Evolutionary conservation across 2,329 filamentous ascomycete species (phyloP), one percentile per base, ranked within the genome.

Genomic region (Byssothecium circinans): DNA sequence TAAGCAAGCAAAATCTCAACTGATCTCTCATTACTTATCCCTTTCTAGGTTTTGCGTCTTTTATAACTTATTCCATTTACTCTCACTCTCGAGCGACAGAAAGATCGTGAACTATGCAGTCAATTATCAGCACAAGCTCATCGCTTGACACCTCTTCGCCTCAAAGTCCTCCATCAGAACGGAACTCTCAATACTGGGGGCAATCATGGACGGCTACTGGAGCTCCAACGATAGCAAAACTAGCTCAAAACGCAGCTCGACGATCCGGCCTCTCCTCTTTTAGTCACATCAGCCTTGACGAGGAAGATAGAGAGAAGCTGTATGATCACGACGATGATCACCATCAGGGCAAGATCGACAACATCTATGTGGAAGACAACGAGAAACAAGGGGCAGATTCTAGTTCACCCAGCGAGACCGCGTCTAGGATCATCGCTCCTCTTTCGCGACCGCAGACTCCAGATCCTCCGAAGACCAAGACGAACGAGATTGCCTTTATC

Each of bases 401-500:
- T 8, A 25, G 20, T 12, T 8, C 14, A 7, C 22, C 12, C 8
- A 39, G n/a, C 36, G n/a, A 22, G 11, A 11, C 8, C 20, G 17
- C 23, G 12, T 39, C 20, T 11, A 4, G 14, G 7, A 39, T 39
- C 17, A 20, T n/a, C 12, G 8, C 36, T n/a, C 36, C 22, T 7
- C 36, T 7, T 5, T n/a, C 20, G 4, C 12, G 8, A 25, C 36
- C 5, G 6, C 36, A 14, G 8, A 3, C 20, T 27, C 36, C 40
- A 27, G 8, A 17, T 2, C 19, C 32, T 15, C 25, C 40, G 14
- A 52, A 51, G 37, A 49, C 37, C 17, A 50, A 23, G 20, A 42
- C n/a, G 12, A 47, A 49, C 12, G 55, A 63, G 32, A 29, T 54
- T 18, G 48, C 53, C 3, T 64, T 65, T 40, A 54, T 65, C 10